A percentile compares a stretch with the other conserved stretches of the same genome.
Conservation (phyloP, 2,329 filamentous ascomycete genomes). For the Aureobasidium uvarum region DNA sequence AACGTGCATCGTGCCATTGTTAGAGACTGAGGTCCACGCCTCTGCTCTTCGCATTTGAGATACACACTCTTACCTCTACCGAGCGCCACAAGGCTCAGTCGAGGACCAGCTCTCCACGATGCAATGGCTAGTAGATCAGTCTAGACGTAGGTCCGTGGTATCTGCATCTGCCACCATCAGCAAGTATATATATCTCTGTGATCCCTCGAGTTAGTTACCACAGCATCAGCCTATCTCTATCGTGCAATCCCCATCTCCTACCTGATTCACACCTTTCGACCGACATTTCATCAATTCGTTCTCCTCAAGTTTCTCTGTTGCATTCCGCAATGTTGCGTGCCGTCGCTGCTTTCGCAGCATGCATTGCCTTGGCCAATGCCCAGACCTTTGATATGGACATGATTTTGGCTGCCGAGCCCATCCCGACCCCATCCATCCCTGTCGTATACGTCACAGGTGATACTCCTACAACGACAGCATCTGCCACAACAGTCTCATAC, state of each 20-base stretch:
- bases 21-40: not conserved
- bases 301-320: too few species aligned
- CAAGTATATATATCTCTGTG: not conserved
- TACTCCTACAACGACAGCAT: constrained; percentile 7
- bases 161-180: not conserved
- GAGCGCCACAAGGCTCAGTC: not conserved
- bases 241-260: too few species aligned
- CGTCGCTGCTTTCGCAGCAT: constrained; percentile 1
- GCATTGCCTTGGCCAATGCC: constrained; percentile 22
- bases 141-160: not conserved
- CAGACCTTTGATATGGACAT: constrained; percentile 29
- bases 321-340: not conserved
- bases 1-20: constrained; percentile 5
- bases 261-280: too few species aligned
- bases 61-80: not conserved
- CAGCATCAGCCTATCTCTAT: not conserved
- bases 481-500: not conserved
- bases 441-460: constrained; percentile 22
- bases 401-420: constrained; percentile 13
- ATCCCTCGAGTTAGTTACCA: not conserved
- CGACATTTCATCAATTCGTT: not conserved
- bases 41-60: not conserved
- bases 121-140: not conserved
- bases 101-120: not conserved
- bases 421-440: constrained; percentile 12